Conservation (phyloP, 2,329 filamentous ascomycete genomes). For the Cordyceps pruinosa region DNA sequence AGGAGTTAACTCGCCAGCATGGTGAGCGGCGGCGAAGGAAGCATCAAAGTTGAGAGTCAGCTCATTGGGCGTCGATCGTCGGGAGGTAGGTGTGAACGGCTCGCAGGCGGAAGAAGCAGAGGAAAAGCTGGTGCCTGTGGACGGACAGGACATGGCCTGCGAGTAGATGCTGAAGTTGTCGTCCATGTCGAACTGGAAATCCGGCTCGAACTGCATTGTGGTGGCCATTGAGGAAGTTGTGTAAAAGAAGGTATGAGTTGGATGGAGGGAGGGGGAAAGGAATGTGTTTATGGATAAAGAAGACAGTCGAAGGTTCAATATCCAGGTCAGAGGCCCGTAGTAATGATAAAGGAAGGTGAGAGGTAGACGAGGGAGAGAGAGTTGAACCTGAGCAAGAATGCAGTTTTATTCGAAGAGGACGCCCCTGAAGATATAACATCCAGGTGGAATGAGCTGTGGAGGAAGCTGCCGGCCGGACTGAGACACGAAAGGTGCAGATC, state of each 20-base stretch:
- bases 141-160: conserved; percentile 30
- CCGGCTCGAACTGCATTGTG: conserved; percentile 32
- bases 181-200: conserved; percentile 34
- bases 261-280: conserved; percentile 6
- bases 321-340: conserved; percentile 12
- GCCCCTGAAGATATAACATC: conserved; percentile 35
- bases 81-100: conserved; percentile 38
- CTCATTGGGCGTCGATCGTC: conserved; percentile 36
- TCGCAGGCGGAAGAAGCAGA: conserved; percentile 34
- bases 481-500: conserved; percentile 32
- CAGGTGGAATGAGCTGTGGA: conserved; percentile 31
- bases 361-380: conserved; percentile 5
- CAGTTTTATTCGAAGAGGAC: conserved; percentile 21
- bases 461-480: conserved; percentile 24
- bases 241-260: conserved; percentile 10
- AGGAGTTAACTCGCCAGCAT: conserved; percentile 30
- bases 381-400: conserved; percentile 10
- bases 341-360: conserved; percentile 11
- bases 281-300: conserved; percentile 11
- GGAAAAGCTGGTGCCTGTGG: conserved; percentile 32
- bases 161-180: conserved; percentile 33
- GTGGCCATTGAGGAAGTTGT: conserved; percentile 9
- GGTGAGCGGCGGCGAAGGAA: conserved; percentile 21
- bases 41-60: conserved; percentile 32
- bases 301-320: not conserved